These are phyloP conservation scores for Phytophthora niederhauseri DNA, from an alignment of 352 stramenopile genomes.

Conservation along the genomic window DNA sequence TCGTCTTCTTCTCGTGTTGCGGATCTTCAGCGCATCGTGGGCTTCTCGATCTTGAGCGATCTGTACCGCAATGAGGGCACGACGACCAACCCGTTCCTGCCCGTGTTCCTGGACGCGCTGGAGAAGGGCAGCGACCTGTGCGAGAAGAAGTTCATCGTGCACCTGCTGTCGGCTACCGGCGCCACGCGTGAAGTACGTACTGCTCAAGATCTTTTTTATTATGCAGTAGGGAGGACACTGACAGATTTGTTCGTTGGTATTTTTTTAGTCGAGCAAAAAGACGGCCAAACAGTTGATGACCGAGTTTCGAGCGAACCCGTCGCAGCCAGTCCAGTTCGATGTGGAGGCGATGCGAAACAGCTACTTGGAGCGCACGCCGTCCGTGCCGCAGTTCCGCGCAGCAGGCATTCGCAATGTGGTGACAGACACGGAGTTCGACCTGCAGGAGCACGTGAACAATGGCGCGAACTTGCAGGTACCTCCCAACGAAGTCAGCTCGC, in stretches of 20 bases:
- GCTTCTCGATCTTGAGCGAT: constrained; percentile 87
- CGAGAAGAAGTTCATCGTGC: constrained; percentile 83
- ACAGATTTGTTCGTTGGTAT: constrained; percentile 6
- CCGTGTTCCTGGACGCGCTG: constrained; percentile 84
- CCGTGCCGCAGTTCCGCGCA: constrained; percentile 77
- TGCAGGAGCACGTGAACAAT: constrained; percentile 87
- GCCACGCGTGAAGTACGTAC: constrained; percentile 57
- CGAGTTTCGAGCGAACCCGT: constrained; percentile 63
- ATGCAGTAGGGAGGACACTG: constrained; percentile 5
- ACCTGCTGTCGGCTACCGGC: constrained; percentile 59
- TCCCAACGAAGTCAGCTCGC: constrained; percentile 71
- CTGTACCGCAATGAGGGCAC: constrained; percentile 83
- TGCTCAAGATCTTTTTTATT: neutral
- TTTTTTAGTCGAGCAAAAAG: constrained; percentile 61
- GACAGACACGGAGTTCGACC: constrained; percentile 78
- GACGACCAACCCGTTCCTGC: constrained; percentile 86
- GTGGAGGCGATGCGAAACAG: constrained; percentile 63
- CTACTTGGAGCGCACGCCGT: constrained; percentile 81
- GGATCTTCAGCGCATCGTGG: constrained; percentile 73
- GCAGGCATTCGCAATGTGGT: constrained; percentile 83
- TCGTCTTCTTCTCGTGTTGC: neutral
- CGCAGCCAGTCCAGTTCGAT: constrained; percentile 60
- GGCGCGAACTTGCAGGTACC: constrained; percentile 69
- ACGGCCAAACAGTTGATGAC: constrained; percentile 72
- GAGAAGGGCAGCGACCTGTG: constrained; percentile 73